Conservation (phyloP, 148 eudicot species). For the Diospyros kaki region DNA sequence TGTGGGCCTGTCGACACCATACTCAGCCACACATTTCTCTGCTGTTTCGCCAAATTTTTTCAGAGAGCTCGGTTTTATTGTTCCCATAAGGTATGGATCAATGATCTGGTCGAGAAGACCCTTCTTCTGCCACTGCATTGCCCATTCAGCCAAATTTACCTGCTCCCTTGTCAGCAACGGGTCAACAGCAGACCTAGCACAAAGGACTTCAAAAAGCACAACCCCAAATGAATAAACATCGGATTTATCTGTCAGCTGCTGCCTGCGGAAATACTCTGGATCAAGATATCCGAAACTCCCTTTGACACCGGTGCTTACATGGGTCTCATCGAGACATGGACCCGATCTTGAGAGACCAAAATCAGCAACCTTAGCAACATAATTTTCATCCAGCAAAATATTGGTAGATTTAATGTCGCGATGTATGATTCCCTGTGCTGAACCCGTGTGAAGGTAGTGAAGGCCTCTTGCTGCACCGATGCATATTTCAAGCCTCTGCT, state of each 20-base stretch:
- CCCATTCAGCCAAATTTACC: constrained; percentile 94
- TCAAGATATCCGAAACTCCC: constrained; percentile 97
- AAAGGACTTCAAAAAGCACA: constrained; percentile 82
- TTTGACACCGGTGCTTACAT: constrained; percentile 96
- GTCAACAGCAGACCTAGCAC: constrained; percentile 93
- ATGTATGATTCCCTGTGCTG: constrained; percentile 90
- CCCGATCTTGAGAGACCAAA: constrained; percentile 90
- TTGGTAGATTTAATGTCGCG: constrained; percentile 97
- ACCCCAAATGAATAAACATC: constrained; percentile 96
- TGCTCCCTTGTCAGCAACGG: constrained; percentile 76
- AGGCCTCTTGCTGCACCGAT: constrained; percentile 95
- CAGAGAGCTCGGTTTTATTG: constrained; percentile 56
- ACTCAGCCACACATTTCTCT: constrained; percentile 85
- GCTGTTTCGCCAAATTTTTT: constrained; percentile 81
- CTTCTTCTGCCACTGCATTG: constrained; percentile 60
- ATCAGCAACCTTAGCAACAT: constrained; percentile 92
- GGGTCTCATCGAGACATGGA: constrained; percentile 82
- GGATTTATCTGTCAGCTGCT: constrained; percentile 86
- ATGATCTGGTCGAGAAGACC: constrained; percentile 64
- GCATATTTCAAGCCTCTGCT: constrained; percentile 85
- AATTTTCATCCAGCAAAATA: constrained; percentile 76
- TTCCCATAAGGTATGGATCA: constrained; percentile 53
- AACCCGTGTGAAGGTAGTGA: constrained; percentile 94
- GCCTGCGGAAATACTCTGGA: constrained; percentile 90
- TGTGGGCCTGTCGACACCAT: constrained; percentile 87